These are phyloP conservation scores for Abrus pulchellus DNA, from an alignment of 306 rosid species.

Conservation along the genomic window DNA sequence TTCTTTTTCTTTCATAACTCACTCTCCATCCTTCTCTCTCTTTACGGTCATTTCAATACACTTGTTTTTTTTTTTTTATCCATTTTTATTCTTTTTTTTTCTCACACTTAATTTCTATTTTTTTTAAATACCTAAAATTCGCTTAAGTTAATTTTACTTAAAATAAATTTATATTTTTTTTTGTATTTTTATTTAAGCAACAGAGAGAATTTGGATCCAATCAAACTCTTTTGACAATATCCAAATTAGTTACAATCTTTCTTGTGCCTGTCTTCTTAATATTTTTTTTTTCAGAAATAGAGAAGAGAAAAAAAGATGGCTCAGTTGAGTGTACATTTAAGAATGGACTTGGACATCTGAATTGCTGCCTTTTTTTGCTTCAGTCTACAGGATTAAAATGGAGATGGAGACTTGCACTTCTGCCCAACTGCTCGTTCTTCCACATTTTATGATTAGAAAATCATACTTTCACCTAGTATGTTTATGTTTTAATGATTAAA, in stretches of 20 bases:
- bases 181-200: too few species aligned
- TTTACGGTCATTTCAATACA: too few species aligned
- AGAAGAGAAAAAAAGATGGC: neutral
- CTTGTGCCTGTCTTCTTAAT: neutral
- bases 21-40: too few species aligned
- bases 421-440: neutral
- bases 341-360: slow-evolving; percentile 7
- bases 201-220: too few species aligned
- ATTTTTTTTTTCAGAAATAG: neutral
- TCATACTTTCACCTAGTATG: neutral
- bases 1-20: too few species aligned
- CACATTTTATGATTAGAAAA: neutral
- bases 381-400: neutral
- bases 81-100: too few species aligned
- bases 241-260: neutral
- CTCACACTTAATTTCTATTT: too few species aligned
- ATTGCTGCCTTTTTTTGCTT: neutral
- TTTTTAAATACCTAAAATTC: too few species aligned
- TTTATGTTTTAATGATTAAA: neutral
- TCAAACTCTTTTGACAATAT: too few species aligned
- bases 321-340: neutral
- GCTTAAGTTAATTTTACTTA: too few species aligned
- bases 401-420: neutral
- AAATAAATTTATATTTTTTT: too few species aligned
- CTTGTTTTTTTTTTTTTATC: too few species aligned